Conservation (phyloP, 2,329 filamentous ascomycete genomes). For the Chaetomiaceae sp. region DNA sequence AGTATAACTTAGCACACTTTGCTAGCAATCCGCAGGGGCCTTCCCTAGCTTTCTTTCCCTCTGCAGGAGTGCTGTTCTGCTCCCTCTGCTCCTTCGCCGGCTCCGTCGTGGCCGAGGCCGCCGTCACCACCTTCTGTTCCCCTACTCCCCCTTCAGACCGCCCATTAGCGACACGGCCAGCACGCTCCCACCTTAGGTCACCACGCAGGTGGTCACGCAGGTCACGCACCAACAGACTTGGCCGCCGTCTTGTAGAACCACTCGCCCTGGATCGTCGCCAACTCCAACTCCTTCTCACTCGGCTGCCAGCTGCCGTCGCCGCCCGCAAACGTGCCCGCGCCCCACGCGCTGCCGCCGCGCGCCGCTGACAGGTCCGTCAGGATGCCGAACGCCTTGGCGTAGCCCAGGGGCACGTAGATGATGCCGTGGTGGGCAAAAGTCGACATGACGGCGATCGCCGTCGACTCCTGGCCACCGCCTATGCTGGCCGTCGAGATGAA, state of each 20-base stretch:
- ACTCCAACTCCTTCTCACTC: constrained; percentile 64
- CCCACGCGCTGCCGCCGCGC: constrained; percentile 86
- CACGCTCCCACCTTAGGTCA: no score
- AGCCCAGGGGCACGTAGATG: constrained; percentile 93
- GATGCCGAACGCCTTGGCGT: constrained; percentile 70
- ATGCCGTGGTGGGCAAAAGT: constrained; percentile 91
- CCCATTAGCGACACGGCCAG: no score
- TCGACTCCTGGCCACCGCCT: constrained; percentile 92
- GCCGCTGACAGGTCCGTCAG: constrained; percentile 71
- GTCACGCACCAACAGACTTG: no score
- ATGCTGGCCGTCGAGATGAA: constrained; percentile 80
- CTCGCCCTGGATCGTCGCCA: constrained; percentile 81
- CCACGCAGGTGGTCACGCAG: no score
- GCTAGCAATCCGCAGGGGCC: no score
- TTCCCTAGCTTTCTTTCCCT: no score
- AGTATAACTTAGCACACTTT: no score
- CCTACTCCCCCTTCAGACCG: no score
- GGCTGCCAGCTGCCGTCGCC: constrained; percentile 83
- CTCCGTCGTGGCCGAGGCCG: no score
- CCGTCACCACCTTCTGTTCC: no score
- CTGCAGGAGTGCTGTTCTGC: no score
- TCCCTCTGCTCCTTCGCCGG: no score
- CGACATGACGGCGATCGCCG: constrained; percentile 73
- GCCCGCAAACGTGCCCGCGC: constrained; percentile 81
- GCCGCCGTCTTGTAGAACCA: constrained; percentile 72